Base-by-base conservation (phyloP, 495 filamentous ascomycete species). In the Lichina pygmaea region DNA sequence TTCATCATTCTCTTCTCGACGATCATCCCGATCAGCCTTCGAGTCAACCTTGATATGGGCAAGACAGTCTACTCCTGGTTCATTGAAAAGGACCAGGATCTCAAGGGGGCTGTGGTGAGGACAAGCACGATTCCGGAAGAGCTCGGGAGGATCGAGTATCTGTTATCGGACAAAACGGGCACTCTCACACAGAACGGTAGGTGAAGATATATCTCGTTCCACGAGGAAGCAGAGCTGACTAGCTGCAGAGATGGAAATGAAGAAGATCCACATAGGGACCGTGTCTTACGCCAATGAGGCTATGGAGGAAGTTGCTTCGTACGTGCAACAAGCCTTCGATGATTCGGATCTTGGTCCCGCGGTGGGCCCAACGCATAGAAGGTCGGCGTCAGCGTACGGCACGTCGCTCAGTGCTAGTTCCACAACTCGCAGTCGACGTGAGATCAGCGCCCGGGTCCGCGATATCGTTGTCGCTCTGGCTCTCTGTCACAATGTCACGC, bases 1-100 rank as follows among this genome's bases (percentile, higher is more conserved):
- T 99, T 94, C 58, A 61, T 99, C 44, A 89, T 99, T 47, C 67
- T 99, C n/a, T 99, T 94, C 65, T 93, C 86, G 7, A 94, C 86
- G 2, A 95, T 99, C 55, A 89, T 99, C 41, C 91, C 91, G 7
- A 93, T 99, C 62, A 91, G 81, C 57, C 67, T 99, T 46, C 73
- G 89, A 12, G 89, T 99, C 45, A 99, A 99, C 50, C 62, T 99
- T 30, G 89, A 99, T 51, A 79, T 99, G 72, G 89, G 86, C 8
- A 99, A 99, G 60, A 78, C 77, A 13, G 83, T 92, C 0, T 99
- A 95, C 57, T 86, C 86, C 8, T 78, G 77, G 58, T 94, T 93
- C 54, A 99, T 99, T 52, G 82, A 99, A 56, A 65, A 75, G 44
- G 89, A 99, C 56, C 65, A 75, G 34, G 86, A 78, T 41, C 95